These are phyloP conservation scores for Earliella scabrosa DNA, from an alignment of 1,284 basidiomycete species.

Conservation along the genomic window DNA sequence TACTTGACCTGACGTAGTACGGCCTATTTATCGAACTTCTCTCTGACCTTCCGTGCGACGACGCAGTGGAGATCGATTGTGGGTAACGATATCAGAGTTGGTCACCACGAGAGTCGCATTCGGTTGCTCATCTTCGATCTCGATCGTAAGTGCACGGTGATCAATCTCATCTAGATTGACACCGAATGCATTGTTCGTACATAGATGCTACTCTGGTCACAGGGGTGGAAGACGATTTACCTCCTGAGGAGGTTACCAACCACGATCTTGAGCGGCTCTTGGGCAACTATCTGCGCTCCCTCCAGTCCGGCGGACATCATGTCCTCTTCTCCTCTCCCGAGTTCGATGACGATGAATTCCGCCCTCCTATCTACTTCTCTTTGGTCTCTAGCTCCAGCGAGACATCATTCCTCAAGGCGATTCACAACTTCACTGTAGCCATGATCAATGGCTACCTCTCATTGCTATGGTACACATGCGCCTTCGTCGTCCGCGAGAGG, in stretches of 20 bases:
- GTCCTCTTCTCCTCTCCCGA: conserved; percentile 36
- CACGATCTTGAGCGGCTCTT: conserved; percentile 24
- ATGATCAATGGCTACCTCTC: conserved; percentile 38
- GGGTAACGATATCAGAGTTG: conserved; percentile 26
- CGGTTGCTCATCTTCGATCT: conserved; percentile 28
- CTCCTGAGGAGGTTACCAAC: not conserved
- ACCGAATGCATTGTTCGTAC: not conserved
- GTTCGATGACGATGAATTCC: conserved; percentile 31
- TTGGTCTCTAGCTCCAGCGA: conserved; percentile 5
- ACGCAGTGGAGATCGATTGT: conserved; percentile 23
- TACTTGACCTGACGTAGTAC: too few species aligned
- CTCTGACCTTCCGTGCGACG: conserved; percentile 23
- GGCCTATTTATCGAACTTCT: not conserved
- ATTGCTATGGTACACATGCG: conserved; percentile 36
- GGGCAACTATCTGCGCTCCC: conserved; percentile 25
- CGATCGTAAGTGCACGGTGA: conserved; percentile 2
- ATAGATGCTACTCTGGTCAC: not conserved
- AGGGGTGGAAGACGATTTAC: not conserved
- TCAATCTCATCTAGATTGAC: not conserved
- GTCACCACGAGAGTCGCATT: conserved; percentile 27
- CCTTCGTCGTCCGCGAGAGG: conserved; percentile 26
- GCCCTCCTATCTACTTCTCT: conserved; percentile 31
- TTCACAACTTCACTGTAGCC: conserved; percentile 30
- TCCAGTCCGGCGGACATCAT: conserved; percentile 33
- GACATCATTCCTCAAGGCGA: not conserved